Evolutionary conservation across 2,329 filamentous ascomycete genomes (phyloP), one percentile per base, ranked within the genome.

Genomic region (Coniella vitis): DNA sequence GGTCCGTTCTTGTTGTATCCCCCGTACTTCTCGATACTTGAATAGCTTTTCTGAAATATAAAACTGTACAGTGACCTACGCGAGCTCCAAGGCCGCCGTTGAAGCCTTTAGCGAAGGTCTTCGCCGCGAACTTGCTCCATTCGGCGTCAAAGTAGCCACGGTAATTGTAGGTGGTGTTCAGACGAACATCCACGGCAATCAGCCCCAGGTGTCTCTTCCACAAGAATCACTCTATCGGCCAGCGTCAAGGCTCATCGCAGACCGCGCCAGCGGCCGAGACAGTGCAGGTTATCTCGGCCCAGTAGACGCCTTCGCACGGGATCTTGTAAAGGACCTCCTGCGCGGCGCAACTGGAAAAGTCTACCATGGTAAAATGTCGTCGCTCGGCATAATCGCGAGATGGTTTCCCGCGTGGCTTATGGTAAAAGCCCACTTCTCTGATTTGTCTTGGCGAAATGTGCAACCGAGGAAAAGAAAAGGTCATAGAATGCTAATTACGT

Each of bases 81-180:
- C 74, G 38, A 73, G 75, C 49, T 70, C 69, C 35, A 45, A 45
- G 8, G 43, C 43, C 22, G 43, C 43, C 22, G 10, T 21, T 19
- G 43, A 45, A 16, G 43, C 31, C 20, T 45, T 45, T n/a, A 45
- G 43, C 43, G 43, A 45, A 22, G 36, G 43, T 0, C 64, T 79
- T 17, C 73, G 76, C 21, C 61, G 74, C 39, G 76, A 80, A 55
- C 65, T 80, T 34, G 65, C 67, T 38, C 76, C 75, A 0, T 72
- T 79, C 46, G 67, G 67, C 56, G 75, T 79, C 9, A 72, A 75
- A 52, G 76, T 79, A 60, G 78, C 77, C 69, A 69, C 76, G n/a
- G 71, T 71, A 57, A 71, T 78, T 64, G 72, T 74, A 0, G 76
- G 76, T 20, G 76, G 74, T 2, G 73, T 79, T 13, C 63, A 63